Percentiles rank a stretch among this genome's conserved stretches.
These are phyloP conservation scores for Dacryopinax primogenitus DNA, from an alignment of 768 basidiomycete species.

Conservation along the genomic window DNA sequence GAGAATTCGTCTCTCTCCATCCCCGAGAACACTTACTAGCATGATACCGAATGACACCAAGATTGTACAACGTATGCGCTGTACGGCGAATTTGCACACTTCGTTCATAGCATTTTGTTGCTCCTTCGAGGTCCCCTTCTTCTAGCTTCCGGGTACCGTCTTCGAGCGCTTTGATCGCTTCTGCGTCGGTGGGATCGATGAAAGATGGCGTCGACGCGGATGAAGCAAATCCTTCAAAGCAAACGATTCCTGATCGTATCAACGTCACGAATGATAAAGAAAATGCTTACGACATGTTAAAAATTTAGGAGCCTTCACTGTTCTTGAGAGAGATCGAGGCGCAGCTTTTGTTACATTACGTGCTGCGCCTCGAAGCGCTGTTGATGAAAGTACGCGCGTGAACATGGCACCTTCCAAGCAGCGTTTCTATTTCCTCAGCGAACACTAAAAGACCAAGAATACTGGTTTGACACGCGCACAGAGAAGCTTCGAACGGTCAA, in stretches of 20 bases:
- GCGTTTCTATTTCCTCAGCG: too few species aligned
- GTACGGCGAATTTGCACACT: constrained; percentile 69
- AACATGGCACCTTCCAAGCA: too few species aligned
- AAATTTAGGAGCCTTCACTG: too few species aligned
- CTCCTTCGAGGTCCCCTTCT: constrained; percentile 70
- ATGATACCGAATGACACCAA: constrained; percentile 82
- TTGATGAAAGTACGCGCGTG: too few species aligned
- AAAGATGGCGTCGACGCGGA: constrained; percentile 69
- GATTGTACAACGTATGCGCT: constrained; percentile 56
- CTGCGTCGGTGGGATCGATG: constrained; percentile 67
- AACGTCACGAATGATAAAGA: neutral
- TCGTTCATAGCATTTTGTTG: constrained; percentile 62
- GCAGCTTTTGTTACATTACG: too few species aligned
- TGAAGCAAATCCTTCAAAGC: neutral
- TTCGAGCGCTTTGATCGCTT: constrained; percentile 67
- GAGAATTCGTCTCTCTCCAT: neutral
- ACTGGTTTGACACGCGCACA: too few species aligned
- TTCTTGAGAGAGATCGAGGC: too few species aligned
- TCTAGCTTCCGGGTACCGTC: constrained; percentile 73
- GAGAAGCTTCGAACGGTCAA: too few species aligned
- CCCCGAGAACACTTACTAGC: constrained; percentile 44
- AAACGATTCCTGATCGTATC: neutral
- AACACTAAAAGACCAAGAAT: too few species aligned
- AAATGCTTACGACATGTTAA: neutral
- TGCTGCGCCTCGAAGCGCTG: too few species aligned